Base-by-base conservation (phyloP, 768 basidiomycete genomes). In the Chalciporus pseudorubinellus region DNA sequence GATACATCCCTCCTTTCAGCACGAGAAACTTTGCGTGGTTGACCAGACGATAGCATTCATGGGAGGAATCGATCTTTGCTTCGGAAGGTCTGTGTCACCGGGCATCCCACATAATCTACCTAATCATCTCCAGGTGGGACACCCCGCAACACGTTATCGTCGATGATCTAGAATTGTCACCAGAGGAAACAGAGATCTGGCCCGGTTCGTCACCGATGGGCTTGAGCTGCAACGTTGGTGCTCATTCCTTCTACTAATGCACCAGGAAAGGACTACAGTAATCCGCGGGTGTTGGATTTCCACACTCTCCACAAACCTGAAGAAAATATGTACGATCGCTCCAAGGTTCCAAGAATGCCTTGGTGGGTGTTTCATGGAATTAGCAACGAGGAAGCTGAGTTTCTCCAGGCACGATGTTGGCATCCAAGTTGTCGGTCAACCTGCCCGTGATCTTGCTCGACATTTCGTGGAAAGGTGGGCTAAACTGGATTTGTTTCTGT, bases 41-140 rank as follows among this genome's bases (percentile, higher is more conserved):
- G 97, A 99, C 66, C 90, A 97, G 66, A 84, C 92, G 1, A 97
- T 98, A 56, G 95, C 91, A 0, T 99, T 98, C 72, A 97, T 93
- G 92, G 97, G 97, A 16, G 97, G 97, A 3, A 71, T 99, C 39
- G 97, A 99, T 69, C 78, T 95, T 29, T 95, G 91, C 67, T 97
- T 94, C 59, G 92, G 93, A 62, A 78, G 92, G 82, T 86, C 54
- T 41, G 66, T 57, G 24, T 13, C 38, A 26, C 39, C 12, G 6
- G 21, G 39, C 11, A 4, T 43, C 7, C 19, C n/a, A 39, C 20
- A 22, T 3, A 44, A 40, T 0, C 28, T 41, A 39, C 28, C 44
- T 18, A 54, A 60, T 38, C 55, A 33, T 29, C 21, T 46, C 36
- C 51, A 89, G 87, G 63, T 98, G 95, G 97, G 97, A 99, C 66